A percentile compares a stretch with the other conserved stretches of the same genome.
Evolutionary conservation across 1,284 basidiomycete species (phyloP).

Genomic region (Veloboletus limbatus): DNA sequence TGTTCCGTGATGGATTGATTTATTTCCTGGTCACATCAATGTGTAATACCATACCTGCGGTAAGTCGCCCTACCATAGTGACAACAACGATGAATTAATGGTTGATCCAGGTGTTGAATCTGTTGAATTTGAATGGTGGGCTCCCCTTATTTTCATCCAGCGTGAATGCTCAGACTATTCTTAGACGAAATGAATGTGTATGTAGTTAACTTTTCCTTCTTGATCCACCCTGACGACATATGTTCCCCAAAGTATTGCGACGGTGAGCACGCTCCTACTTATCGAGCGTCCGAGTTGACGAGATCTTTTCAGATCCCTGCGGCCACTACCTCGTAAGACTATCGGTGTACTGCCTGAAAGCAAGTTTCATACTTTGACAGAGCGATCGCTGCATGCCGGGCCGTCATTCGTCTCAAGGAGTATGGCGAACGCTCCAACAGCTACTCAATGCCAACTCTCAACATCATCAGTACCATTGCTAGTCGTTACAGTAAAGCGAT

Average conservation of each 20-base stretch:
- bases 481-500: slow-evolving; percentile 21
- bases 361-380: slow-evolving; percentile 13
- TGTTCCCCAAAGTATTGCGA: slow-evolving; percentile 20
- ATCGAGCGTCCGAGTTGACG: neutral
- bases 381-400: slow-evolving; percentile 52
- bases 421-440: slow-evolving; percentile 26
- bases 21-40: slow-evolving; percentile 63
- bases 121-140: slow-evolving; percentile 27
- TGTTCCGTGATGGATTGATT: slow-evolving; percentile 69
- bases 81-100: slow-evolving; percentile 1
- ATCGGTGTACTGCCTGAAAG: neutral
- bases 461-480: slow-evolving; percentile 19
- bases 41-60: slow-evolving; percentile 65
- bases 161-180: slow-evolving; percentile 1
- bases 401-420: slow-evolving; percentile 60
- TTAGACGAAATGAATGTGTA: slow-evolving; percentile 31
- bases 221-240: slow-evolving; percentile 5
- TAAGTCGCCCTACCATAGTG: slow-evolving; percentile 39
- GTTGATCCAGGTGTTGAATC: slow-evolving; percentile 22
- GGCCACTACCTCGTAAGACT: slow-evolving; percentile 56
- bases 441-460: slow-evolving; percentile 22
- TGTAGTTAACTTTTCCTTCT: slow-evolving; percentile 1
- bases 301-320: slow-evolving; percentile 51
- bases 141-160: neutral
- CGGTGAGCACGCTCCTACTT: slow-evolving; percentile 13